Evolutionary conservation across 129 eudicot species (phyloP).

Genomic region (Ambrosia artemisiifolia): DNA sequence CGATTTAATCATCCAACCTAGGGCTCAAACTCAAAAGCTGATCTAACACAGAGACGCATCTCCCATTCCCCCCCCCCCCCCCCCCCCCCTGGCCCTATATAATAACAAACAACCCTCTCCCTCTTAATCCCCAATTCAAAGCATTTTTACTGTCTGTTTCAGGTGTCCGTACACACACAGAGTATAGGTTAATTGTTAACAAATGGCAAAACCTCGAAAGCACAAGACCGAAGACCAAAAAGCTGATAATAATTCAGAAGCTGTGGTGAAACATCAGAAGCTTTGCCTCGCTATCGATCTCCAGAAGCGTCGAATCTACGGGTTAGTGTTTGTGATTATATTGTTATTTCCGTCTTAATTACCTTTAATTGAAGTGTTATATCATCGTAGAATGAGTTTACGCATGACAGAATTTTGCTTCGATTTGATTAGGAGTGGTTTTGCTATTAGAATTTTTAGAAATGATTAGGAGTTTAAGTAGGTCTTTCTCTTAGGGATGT

Average conservation of each 20-base stretch:
- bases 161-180: constrained; percentile 22
- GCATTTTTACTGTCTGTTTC: constrained; percentile 21
- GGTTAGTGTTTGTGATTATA: constrained; percentile 44
- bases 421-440: background rate
- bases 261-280: constrained; percentile 91
- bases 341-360: background rate
- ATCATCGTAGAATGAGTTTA: constrained; percentile 3
- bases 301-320: constrained; percentile 73
- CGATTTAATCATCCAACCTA: constrained; percentile 23
- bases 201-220: constrained; percentile 89
- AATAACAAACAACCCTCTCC: constrained; percentile 13
- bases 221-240: constrained; percentile 81
- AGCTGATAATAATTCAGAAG: constrained; percentile 63
- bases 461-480: background rate
- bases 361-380: background rate
- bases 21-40: constrained; percentile 43
- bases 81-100: constrained; percentile 20
- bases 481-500: background rate
- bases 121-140: constrained; percentile 18
- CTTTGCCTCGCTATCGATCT: constrained; percentile 79
- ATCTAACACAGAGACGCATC: constrained; percentile 19
- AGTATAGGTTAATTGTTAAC: background rate
- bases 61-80: background rate
- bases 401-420: background rate
- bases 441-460: background rate